Conservation (phyloP, 2,329 filamentous ascomycete genomes). For the Phaeosphaeriaceae sp. region DNA sequence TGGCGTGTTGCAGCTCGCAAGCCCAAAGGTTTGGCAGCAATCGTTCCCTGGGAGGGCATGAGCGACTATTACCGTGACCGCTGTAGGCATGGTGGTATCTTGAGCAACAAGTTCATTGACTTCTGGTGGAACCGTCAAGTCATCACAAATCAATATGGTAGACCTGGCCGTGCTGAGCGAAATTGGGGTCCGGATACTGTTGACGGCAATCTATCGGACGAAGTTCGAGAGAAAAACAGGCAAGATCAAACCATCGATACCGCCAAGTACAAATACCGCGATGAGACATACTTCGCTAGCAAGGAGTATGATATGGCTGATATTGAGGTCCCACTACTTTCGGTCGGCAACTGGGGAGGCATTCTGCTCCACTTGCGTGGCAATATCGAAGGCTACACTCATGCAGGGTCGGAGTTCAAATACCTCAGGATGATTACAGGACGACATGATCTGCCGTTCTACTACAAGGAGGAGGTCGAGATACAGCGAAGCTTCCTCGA, state of each 20-base stretch:
- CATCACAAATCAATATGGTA: slow-evolving; percentile 72
- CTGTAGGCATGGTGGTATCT: slow-evolving; percentile 50
- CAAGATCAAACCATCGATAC: slow-evolving; percentile 45
- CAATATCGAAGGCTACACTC: slow-evolving; percentile 70
- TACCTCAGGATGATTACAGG: slow-evolving; percentile 74
- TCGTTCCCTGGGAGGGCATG: slow-evolving; percentile 65
- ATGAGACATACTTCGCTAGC: slow-evolving; percentile 69
- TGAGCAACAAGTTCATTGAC: slow-evolving; percentile 47
- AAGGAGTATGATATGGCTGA: slow-evolving; percentile 71
- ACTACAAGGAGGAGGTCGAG: slow-evolving; percentile 72
- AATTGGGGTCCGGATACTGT: slow-evolving; percentile 65
- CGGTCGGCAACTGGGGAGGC: slow-evolving; percentile 74
- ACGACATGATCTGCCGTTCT: slow-evolving; percentile 75
- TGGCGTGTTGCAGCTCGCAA: slow-evolving; percentile 62
- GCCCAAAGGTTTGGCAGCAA: slow-evolving; percentile 59
- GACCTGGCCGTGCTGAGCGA: slow-evolving; percentile 55
- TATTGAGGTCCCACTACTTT: slow-evolving; percentile 71
- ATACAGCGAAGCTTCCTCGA: slow-evolving; percentile 72
- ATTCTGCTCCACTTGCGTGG: slow-evolving; percentile 73
- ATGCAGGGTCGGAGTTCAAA: slow-evolving; percentile 71
- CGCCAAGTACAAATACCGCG: slow-evolving; percentile 61
- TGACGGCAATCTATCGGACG: slow-evolving; percentile 64
- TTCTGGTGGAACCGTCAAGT: slow-evolving; percentile 75
- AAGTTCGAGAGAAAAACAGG: slow-evolving; percentile 59
- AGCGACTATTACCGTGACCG: slow-evolving; percentile 60